Conservation (phyloP, 2,329 filamentous ascomycete species). For the Colletotrichum cuscutae region DNA sequence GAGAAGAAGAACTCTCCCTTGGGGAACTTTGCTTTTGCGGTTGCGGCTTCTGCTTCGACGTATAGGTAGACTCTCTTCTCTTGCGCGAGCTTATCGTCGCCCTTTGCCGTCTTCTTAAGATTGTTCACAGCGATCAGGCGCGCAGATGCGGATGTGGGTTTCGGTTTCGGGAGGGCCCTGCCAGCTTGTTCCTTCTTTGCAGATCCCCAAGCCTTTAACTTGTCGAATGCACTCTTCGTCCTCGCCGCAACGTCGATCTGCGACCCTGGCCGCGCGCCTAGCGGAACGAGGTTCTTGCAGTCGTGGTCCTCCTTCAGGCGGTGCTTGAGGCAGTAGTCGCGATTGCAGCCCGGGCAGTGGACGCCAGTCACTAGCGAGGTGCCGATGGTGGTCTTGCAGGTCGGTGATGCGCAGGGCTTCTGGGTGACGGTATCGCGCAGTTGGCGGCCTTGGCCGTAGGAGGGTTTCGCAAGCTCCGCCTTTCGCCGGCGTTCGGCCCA, state of each 20-base stretch:
- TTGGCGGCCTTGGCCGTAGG: constrained; percentile 63
- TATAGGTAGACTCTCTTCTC: constrained; percentile 92
- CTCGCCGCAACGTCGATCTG: constrained; percentile 68
- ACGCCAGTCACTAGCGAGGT: constrained; percentile 75
- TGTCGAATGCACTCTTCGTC: constrained; percentile 78
- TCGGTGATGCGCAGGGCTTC: constrained; percentile 73
- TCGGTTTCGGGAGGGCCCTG: constrained; percentile 69
- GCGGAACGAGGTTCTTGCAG: constrained; percentile 78
- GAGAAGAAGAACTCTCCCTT: constrained; percentile 84
- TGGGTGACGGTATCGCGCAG: constrained; percentile 66
- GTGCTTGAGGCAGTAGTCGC: constrained; percentile 82
- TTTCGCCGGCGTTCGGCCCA: constrained; percentile 69
- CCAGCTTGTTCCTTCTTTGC: constrained; percentile 75
- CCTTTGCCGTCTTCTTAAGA: constrained; percentile 89
- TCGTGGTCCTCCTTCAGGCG: constrained; percentile 84
- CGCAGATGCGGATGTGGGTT: constrained; percentile 71
- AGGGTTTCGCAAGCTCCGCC: constrained; percentile 63
- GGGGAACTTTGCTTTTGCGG: constrained; percentile 84
- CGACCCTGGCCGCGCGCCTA: constrained; percentile 58
- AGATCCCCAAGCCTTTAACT: constrained; percentile 82
- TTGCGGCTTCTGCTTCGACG: constrained; percentile 90
- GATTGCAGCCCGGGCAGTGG: constrained; percentile 77
- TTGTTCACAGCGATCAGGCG: constrained; percentile 77
- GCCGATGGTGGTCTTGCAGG: constrained; percentile 78
- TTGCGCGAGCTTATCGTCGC: constrained; percentile 80